Evolutionary conservation across 176 grass and related monocot genomes (phyloP).

Genomic region (Tuctoria greenei): DNA sequence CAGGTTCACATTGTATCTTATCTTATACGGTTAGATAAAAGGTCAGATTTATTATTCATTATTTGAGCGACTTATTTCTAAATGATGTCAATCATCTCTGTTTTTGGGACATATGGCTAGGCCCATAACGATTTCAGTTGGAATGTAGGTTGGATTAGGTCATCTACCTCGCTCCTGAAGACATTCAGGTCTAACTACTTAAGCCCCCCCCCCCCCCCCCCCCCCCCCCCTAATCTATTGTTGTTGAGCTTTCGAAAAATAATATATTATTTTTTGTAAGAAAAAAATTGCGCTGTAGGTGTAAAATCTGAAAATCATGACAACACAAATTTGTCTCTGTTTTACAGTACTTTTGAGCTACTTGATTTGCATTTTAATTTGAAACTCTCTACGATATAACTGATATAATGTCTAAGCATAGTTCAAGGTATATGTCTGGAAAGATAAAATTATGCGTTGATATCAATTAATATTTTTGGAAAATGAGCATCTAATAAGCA

Average conservation of each 20-base stretch:
- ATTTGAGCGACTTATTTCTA: not conserved
- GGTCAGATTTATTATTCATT: slow-evolving; percentile 4
- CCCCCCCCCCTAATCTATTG: no score
- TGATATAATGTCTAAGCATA: not conserved
- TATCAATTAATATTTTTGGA: not conserved
- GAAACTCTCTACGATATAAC: not conserved
- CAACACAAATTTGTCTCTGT: not conserved
- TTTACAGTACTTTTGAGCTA: not conserved
- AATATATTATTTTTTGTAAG: not conserved
- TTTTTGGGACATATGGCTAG: slow-evolving; percentile 11
- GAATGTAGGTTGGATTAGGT: slow-evolving; percentile 30
- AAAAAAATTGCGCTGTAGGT: not conserved
- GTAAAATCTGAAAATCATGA: not conserved
- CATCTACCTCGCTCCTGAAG: slow-evolving; percentile 15
- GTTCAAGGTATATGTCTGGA: not conserved
- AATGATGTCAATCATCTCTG: slow-evolving; percentile 23
- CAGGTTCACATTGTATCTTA: not conserved
- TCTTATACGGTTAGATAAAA: not conserved
- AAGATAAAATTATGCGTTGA: not conserved
- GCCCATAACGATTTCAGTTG: slow-evolving; percentile 12
- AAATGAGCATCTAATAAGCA: slow-evolving; percentile 1
- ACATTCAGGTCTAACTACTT: slow-evolving; percentile 19
- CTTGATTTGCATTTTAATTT: not conserved
- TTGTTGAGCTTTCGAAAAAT: no score
- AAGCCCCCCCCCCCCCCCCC: not conserved